Evolutionary conservation across 2,329 filamentous ascomycete genomes (phyloP).

Genomic region (Myriosclerotinia curreyana): DNA sequence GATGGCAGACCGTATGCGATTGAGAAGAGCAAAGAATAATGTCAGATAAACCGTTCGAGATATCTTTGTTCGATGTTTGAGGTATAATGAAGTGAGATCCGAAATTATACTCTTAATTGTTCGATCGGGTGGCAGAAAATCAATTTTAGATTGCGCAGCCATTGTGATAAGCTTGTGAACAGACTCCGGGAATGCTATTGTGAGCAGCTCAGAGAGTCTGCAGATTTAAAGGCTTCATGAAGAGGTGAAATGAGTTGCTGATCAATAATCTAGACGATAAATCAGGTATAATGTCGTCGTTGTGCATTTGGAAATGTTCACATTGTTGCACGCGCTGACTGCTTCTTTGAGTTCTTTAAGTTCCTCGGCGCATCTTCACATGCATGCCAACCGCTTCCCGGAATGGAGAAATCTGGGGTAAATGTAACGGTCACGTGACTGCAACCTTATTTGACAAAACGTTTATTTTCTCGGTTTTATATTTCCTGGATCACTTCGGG

Average conservation of each 20-base stretch:
- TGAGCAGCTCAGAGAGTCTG: slow-evolving; percentile 16
- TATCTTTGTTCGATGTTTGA: slow-evolving; percentile 76
- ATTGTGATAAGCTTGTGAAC: slow-evolving; percentile 45
- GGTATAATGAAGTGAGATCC: slow-evolving; percentile 68
- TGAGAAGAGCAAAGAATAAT: slow-evolving; percentile 73
- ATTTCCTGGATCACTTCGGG: background rate
- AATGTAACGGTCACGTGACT: background rate
- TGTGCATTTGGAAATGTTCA: background rate
- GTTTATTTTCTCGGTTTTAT: background rate
- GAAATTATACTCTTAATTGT: slow-evolving; percentile 63
- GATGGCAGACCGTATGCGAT: slow-evolving; percentile 87
- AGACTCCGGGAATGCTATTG: slow-evolving; percentile 14
- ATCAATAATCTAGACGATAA: background rate
- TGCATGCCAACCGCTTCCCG: slow-evolving; percentile 17
- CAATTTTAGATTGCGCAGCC: slow-evolving; percentile 78
- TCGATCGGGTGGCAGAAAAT: slow-evolving; percentile 59
- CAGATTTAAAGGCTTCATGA: slow-evolving; percentile 14
- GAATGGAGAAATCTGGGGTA: slow-evolving; percentile 21
- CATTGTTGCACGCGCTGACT: slow-evolving; percentile 15
- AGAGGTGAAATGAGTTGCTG: background rate
- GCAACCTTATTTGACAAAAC: background rate
- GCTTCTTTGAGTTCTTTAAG: background rate
- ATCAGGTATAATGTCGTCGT: slow-evolving; percentile 1
- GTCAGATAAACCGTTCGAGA: slow-evolving; percentile 81
- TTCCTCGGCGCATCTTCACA: slow-evolving; percentile 22